phyloP scores from a whole-genome alignment of 2,329 filamentous ascomycete genomes.

The Cladosporium halotolerans region DNA sequence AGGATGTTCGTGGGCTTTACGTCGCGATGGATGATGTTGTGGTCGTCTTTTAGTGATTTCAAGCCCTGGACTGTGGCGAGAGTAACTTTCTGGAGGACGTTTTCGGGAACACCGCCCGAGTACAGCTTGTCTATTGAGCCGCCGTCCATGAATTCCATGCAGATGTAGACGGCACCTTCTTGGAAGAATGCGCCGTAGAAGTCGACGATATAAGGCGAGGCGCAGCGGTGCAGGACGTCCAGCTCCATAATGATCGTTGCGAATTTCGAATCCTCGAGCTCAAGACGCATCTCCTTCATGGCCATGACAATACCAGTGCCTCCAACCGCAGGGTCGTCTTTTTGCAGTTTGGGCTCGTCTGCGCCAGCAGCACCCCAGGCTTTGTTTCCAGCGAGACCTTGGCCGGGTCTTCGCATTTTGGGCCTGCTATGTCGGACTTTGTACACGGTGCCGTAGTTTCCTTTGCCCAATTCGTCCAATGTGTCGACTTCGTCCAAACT shows the following conservation, averaged over 20 bases:
- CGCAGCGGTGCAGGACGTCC: constrained; percentile 88
- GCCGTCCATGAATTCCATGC: constrained; percentile 98
- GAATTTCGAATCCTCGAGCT: constrained; percentile 95
- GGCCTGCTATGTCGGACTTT: constrained; percentile 83
- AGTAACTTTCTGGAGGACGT: constrained; percentile 82
- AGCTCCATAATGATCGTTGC: constrained; percentile 96
- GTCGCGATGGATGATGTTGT: constrained; percentile 98
- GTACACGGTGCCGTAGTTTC: constrained; percentile 97
- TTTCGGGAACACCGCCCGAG: constrained; percentile 80
- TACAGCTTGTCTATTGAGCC: constrained; percentile 97
- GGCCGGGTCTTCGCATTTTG: constrained; percentile 53
- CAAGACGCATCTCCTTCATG: constrained; percentile 96
- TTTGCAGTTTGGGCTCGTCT: constrained; percentile 15
- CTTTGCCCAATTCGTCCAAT: constrained; percentile 88
- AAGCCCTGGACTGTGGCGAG: constrained; percentile 84
- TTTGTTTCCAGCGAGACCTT: constrained; percentile 56
- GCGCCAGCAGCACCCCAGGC: constrained; percentile 29
- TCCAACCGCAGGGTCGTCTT: constrained; percentile 24
- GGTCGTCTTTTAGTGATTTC: constrained; percentile 90
- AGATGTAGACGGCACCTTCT: constrained; percentile 97
- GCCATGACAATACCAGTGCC: constrained; percentile 80
- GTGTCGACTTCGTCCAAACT: constrained; percentile 94
- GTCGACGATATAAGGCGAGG: constrained; percentile 94
- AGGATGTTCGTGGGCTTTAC: constrained; percentile 99
- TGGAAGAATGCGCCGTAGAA: constrained; percentile 99